A percentile compares a stretch with the other conserved stretches of the same genome.
phyloP scores from a whole-genome alignment of 768 basidiomycete genomes.

The Lactarius evosmus region DNA sequence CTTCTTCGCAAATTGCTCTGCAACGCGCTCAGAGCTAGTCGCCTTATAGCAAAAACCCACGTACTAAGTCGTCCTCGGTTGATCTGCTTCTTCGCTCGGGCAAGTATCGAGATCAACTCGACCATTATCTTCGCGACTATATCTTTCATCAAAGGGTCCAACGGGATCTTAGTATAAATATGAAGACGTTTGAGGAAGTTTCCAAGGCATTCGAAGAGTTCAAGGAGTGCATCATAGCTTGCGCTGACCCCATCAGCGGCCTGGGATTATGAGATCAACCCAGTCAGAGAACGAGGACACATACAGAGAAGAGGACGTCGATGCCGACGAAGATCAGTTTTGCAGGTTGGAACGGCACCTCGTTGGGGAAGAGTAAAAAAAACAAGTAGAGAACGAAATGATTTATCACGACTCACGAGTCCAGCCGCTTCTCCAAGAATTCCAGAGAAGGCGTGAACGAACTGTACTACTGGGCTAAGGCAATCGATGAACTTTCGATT shows the following conservation, averaged over 20 bases:
- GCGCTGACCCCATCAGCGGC: constrained; percentile 4
- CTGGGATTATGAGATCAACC: background rate
- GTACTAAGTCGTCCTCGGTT: constrained; percentile 11
- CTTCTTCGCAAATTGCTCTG: constrained; percentile 11
- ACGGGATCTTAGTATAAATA: background rate
- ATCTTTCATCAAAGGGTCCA: background rate
- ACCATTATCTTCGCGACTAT: constrained; percentile 13
- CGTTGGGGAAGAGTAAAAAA: too few relatives aligned
- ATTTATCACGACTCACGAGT: background rate
- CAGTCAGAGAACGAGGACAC: background rate
- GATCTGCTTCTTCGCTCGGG: constrained; percentile 6
- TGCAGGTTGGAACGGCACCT: background rate
- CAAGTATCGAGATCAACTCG: constrained; percentile 4
- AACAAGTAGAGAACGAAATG: too few relatives aligned
- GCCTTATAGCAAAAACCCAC: background rate
- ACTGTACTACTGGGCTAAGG: background rate
- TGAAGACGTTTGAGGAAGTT: constrained; percentile 6
- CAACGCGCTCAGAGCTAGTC: background rate
- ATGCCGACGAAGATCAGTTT: background rate
- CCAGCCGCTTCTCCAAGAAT: background rate
- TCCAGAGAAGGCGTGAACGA: too few relatives aligned
- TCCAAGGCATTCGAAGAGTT: background rate
- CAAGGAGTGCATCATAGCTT: constrained; percentile 15
- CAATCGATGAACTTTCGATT: background rate
- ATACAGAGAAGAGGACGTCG: background rate